Percentiles rank a stretch among this genome's conserved stretches.
These are phyloP conservation scores for Echria macrotheca DNA, from an alignment of 495 filamentous ascomycete genomes.

Conservation along the genomic window DNA sequence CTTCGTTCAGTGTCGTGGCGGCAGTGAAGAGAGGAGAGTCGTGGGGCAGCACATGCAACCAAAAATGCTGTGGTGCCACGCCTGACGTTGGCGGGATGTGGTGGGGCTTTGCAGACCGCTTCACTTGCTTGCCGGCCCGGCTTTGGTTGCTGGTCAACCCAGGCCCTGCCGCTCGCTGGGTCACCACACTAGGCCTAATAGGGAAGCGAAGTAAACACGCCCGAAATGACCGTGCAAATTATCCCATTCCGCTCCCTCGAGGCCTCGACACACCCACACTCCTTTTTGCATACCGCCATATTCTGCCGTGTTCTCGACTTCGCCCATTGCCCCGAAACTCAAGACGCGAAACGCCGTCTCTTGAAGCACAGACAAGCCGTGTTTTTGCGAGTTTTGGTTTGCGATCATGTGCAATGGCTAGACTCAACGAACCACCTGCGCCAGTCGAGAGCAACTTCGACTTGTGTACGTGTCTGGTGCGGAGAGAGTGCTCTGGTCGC, in stretches of 20 bases:
- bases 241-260: conserved; percentile 9
- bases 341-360: background rate
- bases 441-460: conserved; percentile 67
- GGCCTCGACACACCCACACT: conserved; percentile 1
- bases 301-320: no score
- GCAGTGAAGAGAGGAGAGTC: background rate
- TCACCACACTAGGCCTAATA: conserved; percentile 19
- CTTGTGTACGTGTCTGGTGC: conserved; percentile 55
- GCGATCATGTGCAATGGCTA: conserved; percentile 62
- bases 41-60: no score
- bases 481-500: background rate
- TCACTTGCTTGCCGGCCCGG: background rate
- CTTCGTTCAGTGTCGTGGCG: conserved; percentile 2
- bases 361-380: no score
- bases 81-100: conserved; percentile 4
- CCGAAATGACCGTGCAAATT: conserved; percentile 23
- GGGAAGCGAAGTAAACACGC: conserved; percentile 29
- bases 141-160: conserved; percentile 15
- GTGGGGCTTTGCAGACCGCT: conserved; percentile 9
- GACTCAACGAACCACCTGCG: conserved; percentile 77
- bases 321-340: background rate
- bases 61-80: conserved; percentile 7
- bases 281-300: background rate
- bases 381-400: no score
- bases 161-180: conserved; percentile 2